A percentile compares a stretch with the other conserved stretches of the same genome.
Evolutionary conservation across 768 basidiomycete species (phyloP).

Genomic region (Flagelloscypha sp.): DNA sequence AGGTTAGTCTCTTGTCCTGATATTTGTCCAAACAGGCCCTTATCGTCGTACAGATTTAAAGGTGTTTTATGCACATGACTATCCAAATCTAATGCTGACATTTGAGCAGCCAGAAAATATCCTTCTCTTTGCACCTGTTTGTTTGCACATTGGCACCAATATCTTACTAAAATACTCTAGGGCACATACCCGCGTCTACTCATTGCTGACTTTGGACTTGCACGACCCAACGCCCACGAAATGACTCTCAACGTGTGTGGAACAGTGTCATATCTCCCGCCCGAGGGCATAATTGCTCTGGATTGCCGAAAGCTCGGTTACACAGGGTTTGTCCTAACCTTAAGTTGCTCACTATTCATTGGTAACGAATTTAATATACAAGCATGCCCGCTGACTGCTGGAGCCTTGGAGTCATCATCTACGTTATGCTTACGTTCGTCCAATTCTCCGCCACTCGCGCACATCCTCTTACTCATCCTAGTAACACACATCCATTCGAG

Average conservation of each 20-base stretch:
- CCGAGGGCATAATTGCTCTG: constrained; percentile 75
- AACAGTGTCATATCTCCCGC: constrained; percentile 81
- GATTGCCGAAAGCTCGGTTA: constrained; percentile 70
- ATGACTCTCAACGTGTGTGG: constrained; percentile 82
- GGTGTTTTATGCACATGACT: constrained; percentile 24
- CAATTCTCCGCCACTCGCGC: background rate
- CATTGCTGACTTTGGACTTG: constrained; percentile 83
- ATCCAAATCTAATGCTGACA: background rate
- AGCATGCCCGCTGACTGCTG: constrained; percentile 90
- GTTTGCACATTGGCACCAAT: no score
- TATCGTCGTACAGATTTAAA: constrained; percentile 44
- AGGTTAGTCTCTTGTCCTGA: constrained; percentile 33
- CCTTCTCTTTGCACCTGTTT: constrained; percentile 62
- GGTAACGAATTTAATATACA: constrained; percentile 15
- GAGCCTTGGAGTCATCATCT: constrained; percentile 77
- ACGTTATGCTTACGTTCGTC: constrained; percentile 76
- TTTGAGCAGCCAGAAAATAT: constrained; percentile 70
- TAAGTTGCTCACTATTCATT: background rate
- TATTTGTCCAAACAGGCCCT: background rate
- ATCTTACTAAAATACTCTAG: no score
- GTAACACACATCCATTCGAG: constrained; percentile 72
- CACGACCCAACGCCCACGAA: constrained; percentile 69
- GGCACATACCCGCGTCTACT: constrained; percentile 79
- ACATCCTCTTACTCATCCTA: constrained; percentile 17
- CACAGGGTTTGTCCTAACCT: constrained; percentile 29